A percentile compares a stretch with the other conserved stretches of the same genome.
Evolutionary conservation across 2,329 filamentous ascomycete species (phyloP).

Genomic region (Orbilia javanica): DNA sequence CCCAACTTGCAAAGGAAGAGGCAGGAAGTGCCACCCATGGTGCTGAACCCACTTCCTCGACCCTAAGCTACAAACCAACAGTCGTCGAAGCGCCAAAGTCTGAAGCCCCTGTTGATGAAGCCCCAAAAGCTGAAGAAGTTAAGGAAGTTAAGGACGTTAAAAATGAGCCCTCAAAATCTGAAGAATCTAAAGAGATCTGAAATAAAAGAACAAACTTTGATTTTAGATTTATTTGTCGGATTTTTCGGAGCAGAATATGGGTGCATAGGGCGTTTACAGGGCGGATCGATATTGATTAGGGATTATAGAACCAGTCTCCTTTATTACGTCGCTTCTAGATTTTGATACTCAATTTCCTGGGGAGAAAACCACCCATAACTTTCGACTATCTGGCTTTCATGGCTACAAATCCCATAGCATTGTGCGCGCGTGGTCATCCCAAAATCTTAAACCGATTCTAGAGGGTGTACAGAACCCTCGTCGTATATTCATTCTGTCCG

Average conservation of each 20-base stretch:
- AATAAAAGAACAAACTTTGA: neutral
- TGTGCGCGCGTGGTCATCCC: neutral
- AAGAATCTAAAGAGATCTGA: conserved; percentile 11
- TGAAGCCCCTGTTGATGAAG: neutral
- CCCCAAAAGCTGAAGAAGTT: neutral
- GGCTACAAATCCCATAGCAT: too few relatives aligned
- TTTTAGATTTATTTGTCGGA: neutral
- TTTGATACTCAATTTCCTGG: neutral
- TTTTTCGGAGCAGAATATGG: neutral
- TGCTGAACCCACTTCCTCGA: conserved; percentile 26
- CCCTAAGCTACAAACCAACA: conserved; percentile 23
- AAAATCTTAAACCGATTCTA: too few relatives aligned
- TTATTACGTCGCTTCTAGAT: neutral
- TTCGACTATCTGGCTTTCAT: neutral
- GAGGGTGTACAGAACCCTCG: too few relatives aligned
- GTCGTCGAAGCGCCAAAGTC: neutral
- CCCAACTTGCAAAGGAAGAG: conserved; percentile 36
- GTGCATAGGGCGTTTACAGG: neutral
- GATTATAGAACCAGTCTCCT: neutral
- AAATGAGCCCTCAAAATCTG: neutral
- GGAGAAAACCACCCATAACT: neutral
- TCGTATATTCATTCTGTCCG: too few relatives aligned
- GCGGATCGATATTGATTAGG: neutral
- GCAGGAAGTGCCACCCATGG: conserved; percentile 2
- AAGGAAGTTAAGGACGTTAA: neutral